These are phyloP conservation scores for Aspergillus taichungensis DNA, from an alignment of 495 filamentous ascomycete genomes.

Conservation along the genomic window DNA sequence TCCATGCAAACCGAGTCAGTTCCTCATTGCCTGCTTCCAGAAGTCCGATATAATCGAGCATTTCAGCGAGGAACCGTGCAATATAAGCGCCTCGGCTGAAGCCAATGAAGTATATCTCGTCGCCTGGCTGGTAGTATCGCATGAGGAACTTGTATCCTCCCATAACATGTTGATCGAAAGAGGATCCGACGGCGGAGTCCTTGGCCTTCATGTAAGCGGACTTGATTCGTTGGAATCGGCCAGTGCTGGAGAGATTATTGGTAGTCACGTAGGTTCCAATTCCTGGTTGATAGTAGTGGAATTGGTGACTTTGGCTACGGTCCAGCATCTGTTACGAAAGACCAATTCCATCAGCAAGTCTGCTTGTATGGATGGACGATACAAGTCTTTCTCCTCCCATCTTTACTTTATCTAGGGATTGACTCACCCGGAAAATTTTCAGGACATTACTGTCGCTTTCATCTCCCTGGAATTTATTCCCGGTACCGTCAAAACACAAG, in stretches of 20 bases:
- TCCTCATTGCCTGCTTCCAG: slow-evolving; percentile 81
- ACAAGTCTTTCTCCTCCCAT: neutral
- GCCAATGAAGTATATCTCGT: slow-evolving; percentile 76
- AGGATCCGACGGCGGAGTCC: slow-evolving; percentile 75
- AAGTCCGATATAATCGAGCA: slow-evolving; percentile 77
- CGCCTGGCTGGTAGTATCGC: slow-evolving; percentile 72
- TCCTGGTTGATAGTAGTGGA: slow-evolving; percentile 49
- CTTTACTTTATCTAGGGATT: neutral
- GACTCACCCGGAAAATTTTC: slow-evolving; percentile 62
- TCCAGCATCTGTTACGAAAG: slow-evolving; percentile 39
- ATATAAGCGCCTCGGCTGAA: slow-evolving; percentile 86
- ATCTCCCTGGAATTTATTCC: slow-evolving; percentile 77
- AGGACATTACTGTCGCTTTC: slow-evolving; percentile 81
- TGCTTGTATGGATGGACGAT: no score
- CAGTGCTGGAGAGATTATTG: slow-evolving; percentile 56
- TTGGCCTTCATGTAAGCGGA: slow-evolving; percentile 77
- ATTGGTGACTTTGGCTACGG: slow-evolving; percentile 40
- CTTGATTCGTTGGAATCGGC: slow-evolving; percentile 52
- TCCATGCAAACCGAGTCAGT: slow-evolving; percentile 78
- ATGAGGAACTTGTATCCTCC: slow-evolving; percentile 84
- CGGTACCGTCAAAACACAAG: slow-evolving; percentile 84
- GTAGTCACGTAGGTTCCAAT: slow-evolving; percentile 78
- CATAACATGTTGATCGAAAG: slow-evolving; percentile 76
- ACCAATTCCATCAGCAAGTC: neutral
- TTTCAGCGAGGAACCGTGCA: slow-evolving; percentile 76